Base-by-base conservation (phyloP, 2,329 filamentous ascomycete species). In the Septoria petroselini region DNA sequence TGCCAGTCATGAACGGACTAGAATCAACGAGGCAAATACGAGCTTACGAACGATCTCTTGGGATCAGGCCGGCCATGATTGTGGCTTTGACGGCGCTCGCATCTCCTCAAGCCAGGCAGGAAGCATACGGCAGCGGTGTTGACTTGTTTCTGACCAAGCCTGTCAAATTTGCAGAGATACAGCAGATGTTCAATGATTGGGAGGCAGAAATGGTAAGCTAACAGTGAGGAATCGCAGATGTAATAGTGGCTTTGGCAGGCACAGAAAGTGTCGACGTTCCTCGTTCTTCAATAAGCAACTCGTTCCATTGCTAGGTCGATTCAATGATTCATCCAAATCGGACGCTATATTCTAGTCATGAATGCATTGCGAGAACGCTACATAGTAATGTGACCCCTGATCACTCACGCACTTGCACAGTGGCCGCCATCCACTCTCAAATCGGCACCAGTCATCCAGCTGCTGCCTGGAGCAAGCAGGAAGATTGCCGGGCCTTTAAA, bases 361-460 rank as follows among this genome's bases (percentile, higher is more conserved):
- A 15, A 5, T 33, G 11, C 14, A 33, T 43, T 19, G 31, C 41
- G 18, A 29, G 19, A 37, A 45, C 41, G 41, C 41, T 45, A 27
- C 31, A 45, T 27, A 2, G 7, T 19, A 37, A 3, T 25, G 12
- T 45, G 7, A 23, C 19, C 30, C n/a, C 8, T 19, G 35, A 18
- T 31, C 23, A 27, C 23, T 41, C n/a, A 61, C 7, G 58, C 58
- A 42, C 57, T 52, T 15, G 58, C 58, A 41, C 50, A 54, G 37
- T 89, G 85, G 0, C 85, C 85, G 8, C 85, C 85, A 62, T 89
- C 85, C 41, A 88, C 83, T 25, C 84, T 71, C 63, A 89, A 64
- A 58, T 86, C 83, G 27, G 79, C 77, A 1, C 81, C 83, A 0
- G 84, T 86, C 82, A 87, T 86, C 63, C 84, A 86, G 52, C 78